Evolutionary conservation across 192 early-diverging fungal species (phyloP).

Genomic region (Podila minutissima): DNA sequence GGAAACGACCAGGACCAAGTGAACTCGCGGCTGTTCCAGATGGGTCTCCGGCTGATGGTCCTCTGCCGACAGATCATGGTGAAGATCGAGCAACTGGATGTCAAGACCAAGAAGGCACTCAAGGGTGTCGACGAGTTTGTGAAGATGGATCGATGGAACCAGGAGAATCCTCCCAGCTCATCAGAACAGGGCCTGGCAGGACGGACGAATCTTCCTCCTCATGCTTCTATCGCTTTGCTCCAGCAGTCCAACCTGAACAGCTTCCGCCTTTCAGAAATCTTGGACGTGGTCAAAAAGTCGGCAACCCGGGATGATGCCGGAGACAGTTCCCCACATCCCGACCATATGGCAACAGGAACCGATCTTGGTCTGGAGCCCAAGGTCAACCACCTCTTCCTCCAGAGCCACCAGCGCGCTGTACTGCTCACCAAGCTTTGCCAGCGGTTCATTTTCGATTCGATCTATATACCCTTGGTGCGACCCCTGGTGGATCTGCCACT

Average conservation of each 20-base stretch:
- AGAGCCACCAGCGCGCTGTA: slow-evolving; percentile 39
- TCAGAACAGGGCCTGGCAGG: slow-evolving; percentile 9
- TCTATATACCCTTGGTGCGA: slow-evolving; percentile 60
- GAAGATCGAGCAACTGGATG: slow-evolving; percentile 54
- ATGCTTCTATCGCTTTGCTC: slow-evolving; percentile 54
- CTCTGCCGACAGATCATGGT: slow-evolving; percentile 57
- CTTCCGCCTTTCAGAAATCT: slow-evolving; percentile 48
- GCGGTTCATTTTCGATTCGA: slow-evolving; percentile 65
- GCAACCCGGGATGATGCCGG: background rate
- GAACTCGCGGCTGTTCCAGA: slow-evolving; percentile 68
- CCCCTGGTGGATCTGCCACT: slow-evolving; percentile 57
- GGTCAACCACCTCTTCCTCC: slow-evolving; percentile 29
- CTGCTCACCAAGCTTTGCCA: slow-evolving; percentile 59
- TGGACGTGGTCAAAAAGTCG: slow-evolving; percentile 44
- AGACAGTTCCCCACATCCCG: background rate
- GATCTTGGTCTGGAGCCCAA: slow-evolving; percentile 38
- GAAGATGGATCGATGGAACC: slow-evolving; percentile 13
- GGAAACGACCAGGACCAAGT: slow-evolving; percentile 58
- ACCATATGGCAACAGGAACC: slow-evolving; percentile 16
- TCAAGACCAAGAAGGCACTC: slow-evolving; percentile 40
- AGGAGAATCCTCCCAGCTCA: slow-evolving; percentile 3
- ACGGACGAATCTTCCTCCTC: slow-evolving; percentile 15
- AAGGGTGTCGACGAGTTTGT: slow-evolving; percentile 27
- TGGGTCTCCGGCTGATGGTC: slow-evolving; percentile 70
- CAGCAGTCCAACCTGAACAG: slow-evolving; percentile 66